Base-by-base conservation (phyloP, 495 filamentous ascomycete genomes). In the Penicillium egyptiacum region DNA sequence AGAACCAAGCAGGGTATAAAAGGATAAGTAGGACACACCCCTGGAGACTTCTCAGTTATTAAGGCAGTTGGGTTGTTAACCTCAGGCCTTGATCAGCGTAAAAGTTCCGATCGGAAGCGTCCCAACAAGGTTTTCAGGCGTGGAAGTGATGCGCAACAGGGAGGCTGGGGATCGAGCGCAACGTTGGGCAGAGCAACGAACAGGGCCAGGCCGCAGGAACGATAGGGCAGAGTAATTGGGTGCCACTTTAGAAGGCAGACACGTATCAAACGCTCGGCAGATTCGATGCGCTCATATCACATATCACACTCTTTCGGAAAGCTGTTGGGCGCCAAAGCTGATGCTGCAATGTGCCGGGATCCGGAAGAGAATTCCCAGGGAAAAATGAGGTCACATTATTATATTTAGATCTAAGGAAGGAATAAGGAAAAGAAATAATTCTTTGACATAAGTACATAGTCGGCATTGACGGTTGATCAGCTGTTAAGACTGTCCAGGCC, bases 171-270 rank as follows among this genome's bases (percentile, higher is more conserved):
- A 68, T 63, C 64, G 55, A 56, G 45, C 55, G 56, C 62, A 66
- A 53, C 50, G 60, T 64, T 66, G 65, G 65, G 63, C 66, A 70
- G 59, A 64, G 66, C 58, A 63, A 49, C 58, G 60, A 70, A 66
- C 67, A 48, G 53, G 46, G n/a, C n/a, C 35, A 39, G 51, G 33
- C 28, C 26, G 58, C 52, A 63, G 59, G 54, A 37, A 12, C n/a
- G 44, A 47, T 57, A 60, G 53, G 64, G 62, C 56, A 39, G 41
- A 56, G 31, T 31, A 51, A 60, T 65, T 75, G 69, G 71, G 68
- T 70, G 70, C 53, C 58, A 59, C 66, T 65, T 65, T 61, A 61
- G 64, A 57, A 58, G 63, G 59, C 64, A 57, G 62, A 54, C 55
- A 52, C 62, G 59, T 62, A 67, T 64, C 59, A 59, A 50, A 26